These are phyloP conservation scores for Paracoccidioides brasiliensis DNA, from an alignment of 2,329 filamentous ascomycete species.

Conservation along the genomic window DNA sequence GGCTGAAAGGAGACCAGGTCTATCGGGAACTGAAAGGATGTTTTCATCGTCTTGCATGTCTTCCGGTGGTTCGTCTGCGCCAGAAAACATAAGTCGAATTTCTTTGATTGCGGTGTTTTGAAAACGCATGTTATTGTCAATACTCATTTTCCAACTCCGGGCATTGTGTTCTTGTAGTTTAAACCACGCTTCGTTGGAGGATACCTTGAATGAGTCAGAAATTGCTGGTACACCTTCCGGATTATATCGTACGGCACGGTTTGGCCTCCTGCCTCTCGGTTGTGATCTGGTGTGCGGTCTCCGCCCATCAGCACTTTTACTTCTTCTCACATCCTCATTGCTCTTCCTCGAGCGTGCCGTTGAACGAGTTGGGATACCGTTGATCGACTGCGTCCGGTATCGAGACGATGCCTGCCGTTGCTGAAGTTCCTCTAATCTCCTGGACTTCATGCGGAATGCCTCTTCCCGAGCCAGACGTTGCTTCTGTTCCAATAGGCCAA, in stretches of 20 bases:
- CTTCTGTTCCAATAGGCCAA: slow-evolving; percentile 76
- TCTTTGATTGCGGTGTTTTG: slow-evolving; percentile 66
- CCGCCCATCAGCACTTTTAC: slow-evolving; percentile 43
- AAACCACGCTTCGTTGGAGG: slow-evolving; percentile 61
- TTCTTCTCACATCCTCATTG: slow-evolving; percentile 36
- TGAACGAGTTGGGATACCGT: slow-evolving; percentile 30
- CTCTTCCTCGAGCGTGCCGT: slow-evolving; percentile 22
- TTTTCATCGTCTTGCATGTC: slow-evolving; percentile 72
- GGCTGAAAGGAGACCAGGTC: slow-evolving; percentile 70
- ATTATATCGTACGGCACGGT: slow-evolving; percentile 51
- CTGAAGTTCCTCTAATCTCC: slow-evolving; percentile 61
- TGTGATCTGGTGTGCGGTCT: slow-evolving; percentile 19
- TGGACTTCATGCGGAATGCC: slow-evolving; percentile 75
- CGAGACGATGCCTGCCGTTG: slow-evolving; percentile 39
- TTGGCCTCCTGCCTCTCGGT: slow-evolving; percentile 23
- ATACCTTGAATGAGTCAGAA: slow-evolving; percentile 57
- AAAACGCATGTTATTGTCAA: slow-evolving; percentile 59
- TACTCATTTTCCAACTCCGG: slow-evolving; percentile 82
- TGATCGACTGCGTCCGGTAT: slow-evolving; percentile 40
- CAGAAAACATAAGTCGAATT: slow-evolving; percentile 67
- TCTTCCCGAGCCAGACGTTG: slow-evolving; percentile 83
- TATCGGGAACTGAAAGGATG: slow-evolving; percentile 70
- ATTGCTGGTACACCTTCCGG: slow-evolving; percentile 63
- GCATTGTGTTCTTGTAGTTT: slow-evolving; percentile 70
- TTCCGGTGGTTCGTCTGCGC: slow-evolving; percentile 64